These are phyloP conservation scores for Ustilago crameri DNA, from an alignment of 1,284 basidiomycete genomes.

Conservation along the genomic window DNA sequence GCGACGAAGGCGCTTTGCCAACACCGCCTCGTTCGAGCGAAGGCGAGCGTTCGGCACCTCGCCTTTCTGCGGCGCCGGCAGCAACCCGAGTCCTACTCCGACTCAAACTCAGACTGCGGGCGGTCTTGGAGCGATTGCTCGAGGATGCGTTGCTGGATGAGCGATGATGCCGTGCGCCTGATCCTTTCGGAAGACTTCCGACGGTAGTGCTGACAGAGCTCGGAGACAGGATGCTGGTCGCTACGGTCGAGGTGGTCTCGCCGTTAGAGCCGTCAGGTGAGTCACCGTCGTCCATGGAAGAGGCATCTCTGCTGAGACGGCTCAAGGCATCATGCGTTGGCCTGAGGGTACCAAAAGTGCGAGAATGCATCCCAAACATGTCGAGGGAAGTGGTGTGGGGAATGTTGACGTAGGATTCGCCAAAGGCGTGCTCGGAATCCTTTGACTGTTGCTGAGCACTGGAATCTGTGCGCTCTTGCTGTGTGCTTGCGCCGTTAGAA, in stretches of 20 bases:
- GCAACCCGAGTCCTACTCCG: conserved; percentile 32
- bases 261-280: conserved; percentile 52
- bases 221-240: conserved; percentile 48
- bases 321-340: conserved; percentile 30
- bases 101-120: conserved; percentile 45
- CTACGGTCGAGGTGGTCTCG: conserved; percentile 50
- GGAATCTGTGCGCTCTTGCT: conserved; percentile 5
- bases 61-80: conserved; percentile 23
- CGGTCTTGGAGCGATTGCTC: conserved; percentile 34
- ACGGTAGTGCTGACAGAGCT: conserved; percentile 43
- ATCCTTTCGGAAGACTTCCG: conserved; percentile 36
- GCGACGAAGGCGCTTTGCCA: conserved; percentile 50
- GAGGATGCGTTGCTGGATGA: conserved; percentile 45
- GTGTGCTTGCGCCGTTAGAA: conserved; percentile 10
- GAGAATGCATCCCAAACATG: conserved; percentile 37
- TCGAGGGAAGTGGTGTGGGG: conserved; percentile 37
- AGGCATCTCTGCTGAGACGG: conserved; percentile 37
- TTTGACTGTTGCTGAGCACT: conserved; percentile 6
- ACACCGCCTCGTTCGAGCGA: conserved; percentile 48
- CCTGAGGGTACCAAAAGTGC: conserved; percentile 21
- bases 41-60: conserved; percentile 45
- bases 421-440: conserved; percentile 19
- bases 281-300: conserved; percentile 51
- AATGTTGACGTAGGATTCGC: conserved; percentile 46
- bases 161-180: conserved; percentile 30